Percentiles rank a stretch among this genome's conserved stretches.
Conservation (phyloP, 75 land plant species). For the Chamaecyparis obtusa region DNA sequence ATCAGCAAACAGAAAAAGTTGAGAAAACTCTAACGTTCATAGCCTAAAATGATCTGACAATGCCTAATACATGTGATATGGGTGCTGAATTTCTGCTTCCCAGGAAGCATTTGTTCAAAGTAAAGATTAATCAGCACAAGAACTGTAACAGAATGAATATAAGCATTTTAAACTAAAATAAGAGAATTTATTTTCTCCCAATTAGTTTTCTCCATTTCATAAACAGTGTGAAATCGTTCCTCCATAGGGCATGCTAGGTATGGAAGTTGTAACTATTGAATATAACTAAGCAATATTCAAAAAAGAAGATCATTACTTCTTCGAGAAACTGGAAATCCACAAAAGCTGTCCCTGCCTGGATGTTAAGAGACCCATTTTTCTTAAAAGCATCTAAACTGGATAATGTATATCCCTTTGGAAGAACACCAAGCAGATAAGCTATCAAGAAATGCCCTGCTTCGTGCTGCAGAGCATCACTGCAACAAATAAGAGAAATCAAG, state of each 20-base stretch:
- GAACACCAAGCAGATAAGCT: constrained; percentile 85
- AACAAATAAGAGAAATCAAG: constrained; percentile 7
- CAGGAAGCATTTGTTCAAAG: neutral
- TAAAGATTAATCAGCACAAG: neutral
- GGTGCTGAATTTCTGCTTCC: neutral
- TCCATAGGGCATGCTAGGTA: neutral
- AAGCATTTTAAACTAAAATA: neutral
- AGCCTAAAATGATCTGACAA: neutral
- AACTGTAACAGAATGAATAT: neutral
- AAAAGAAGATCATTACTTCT: constrained; percentile 47
- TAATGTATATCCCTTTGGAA: constrained; percentile 79
- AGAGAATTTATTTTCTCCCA: neutral
- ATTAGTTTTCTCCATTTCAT: neutral
- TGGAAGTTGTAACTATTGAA: neutral
- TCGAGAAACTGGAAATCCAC: constrained; percentile 90
- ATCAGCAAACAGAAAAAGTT: neutral
- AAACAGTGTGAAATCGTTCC: neutral
- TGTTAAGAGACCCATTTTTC: constrained; percentile 75
- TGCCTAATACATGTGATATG: neutral
- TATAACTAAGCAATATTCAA: neutral
- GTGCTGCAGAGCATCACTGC: constrained; percentile 48
- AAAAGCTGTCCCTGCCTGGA: constrained; percentile 92
- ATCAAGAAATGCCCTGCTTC: constrained; percentile 97
- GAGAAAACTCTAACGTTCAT: neutral
- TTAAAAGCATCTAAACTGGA: constrained; percentile 76